Percentiles rank a stretch among this genome's conserved stretches.
These are phyloP conservation scores for Penicillium taxi DNA, from an alignment of 495 filamentous ascomycete species.

Conservation along the genomic window DNA sequence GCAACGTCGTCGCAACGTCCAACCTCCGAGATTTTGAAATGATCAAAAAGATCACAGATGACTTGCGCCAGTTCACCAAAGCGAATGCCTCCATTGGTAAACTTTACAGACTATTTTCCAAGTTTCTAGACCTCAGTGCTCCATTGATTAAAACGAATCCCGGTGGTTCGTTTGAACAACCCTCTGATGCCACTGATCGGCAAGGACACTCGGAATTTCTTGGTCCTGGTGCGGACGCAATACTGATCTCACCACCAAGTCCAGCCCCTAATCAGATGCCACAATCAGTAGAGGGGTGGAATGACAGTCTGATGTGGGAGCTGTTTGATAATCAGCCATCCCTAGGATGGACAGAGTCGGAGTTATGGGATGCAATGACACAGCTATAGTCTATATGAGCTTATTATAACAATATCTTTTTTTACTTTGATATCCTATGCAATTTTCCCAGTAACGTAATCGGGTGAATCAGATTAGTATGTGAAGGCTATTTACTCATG, in stretches of 20 bases:
- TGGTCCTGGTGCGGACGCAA: slow-evolving; percentile 3
- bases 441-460: slow-evolving; percentile 1
- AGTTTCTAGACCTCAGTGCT: slow-evolving; percentile 21
- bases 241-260: slow-evolving; percentile 1
- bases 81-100: slow-evolving; percentile 21
- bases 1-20: slow-evolving; percentile 27
- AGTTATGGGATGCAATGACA: slow-evolving; percentile 16
- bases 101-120: slow-evolving; percentile 22
- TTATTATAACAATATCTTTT: background rate
- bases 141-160: slow-evolving; percentile 13
- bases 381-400: slow-evolving; percentile 7
- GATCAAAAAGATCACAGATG: slow-evolving; percentile 22
- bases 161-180: background rate
- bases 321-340: slow-evolving; percentile 26
- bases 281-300: slow-evolving; percentile 16
- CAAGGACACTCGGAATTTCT: too few species aligned
- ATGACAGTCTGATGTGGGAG: slow-evolving; percentile 28
- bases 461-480: slow-evolving; percentile 13
- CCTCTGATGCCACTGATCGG: slow-evolving; percentile 1
- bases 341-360: slow-evolving; percentile 25
- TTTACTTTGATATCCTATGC: background rate
- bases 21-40: slow-evolving; percentile 23
- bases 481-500: slow-evolving; percentile 18
- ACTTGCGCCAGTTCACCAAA: slow-evolving; percentile 19
- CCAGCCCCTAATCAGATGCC: slow-evolving; percentile 1